phyloP scores from a whole-genome alignment of 768 basidiomycete species.

The Daedaleopsis sinensis region DNA sequence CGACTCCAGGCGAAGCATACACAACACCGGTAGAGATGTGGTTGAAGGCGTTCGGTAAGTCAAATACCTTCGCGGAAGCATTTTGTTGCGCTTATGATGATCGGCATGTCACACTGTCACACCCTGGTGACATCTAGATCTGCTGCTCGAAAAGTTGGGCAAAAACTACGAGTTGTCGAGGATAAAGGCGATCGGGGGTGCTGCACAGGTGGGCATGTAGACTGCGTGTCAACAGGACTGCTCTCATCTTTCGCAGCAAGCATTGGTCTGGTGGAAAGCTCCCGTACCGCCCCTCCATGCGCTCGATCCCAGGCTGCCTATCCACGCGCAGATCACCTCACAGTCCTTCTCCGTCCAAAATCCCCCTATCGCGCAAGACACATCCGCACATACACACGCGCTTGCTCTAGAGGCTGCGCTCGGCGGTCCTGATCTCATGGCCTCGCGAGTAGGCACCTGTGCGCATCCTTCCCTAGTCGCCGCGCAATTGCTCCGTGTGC shows the following conservation, averaged over 20 bases:
- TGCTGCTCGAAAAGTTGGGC: constrained; percentile 73
- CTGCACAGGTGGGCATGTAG: constrained; percentile 64
- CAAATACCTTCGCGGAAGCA: constrained; percentile 53
- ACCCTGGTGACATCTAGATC: constrained; percentile 46
- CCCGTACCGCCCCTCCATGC: constrained; percentile 72
- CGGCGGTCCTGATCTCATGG: constrained; percentile 80
- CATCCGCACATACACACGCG: constrained; percentile 79
- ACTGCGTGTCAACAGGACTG: neutral
- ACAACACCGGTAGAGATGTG: constrained; percentile 92
- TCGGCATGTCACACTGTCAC: constrained; percentile 17
- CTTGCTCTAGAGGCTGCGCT: constrained; percentile 74
- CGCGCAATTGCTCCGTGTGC: constrained; percentile 75
- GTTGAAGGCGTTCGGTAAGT: constrained; percentile 83
- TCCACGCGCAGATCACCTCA: constrained; percentile 69
- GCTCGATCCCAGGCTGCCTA: constrained; percentile 69
- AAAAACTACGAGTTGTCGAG: constrained; percentile 69
- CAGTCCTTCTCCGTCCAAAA: constrained; percentile 73
- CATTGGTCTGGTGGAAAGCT: constrained; percentile 88
- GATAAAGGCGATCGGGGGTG: constrained; percentile 76
- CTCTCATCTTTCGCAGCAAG: constrained; percentile 45
- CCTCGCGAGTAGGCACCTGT: constrained; percentile 72
- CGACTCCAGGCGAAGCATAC: constrained; percentile 83
- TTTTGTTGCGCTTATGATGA: constrained; percentile 19
- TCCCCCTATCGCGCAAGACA: constrained; percentile 77
- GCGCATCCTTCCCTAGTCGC: constrained; percentile 71